Evolutionary conservation across 2,329 filamentous ascomycete species (phyloP).

Genomic region (Ascosphaera pollenicola): DNA sequence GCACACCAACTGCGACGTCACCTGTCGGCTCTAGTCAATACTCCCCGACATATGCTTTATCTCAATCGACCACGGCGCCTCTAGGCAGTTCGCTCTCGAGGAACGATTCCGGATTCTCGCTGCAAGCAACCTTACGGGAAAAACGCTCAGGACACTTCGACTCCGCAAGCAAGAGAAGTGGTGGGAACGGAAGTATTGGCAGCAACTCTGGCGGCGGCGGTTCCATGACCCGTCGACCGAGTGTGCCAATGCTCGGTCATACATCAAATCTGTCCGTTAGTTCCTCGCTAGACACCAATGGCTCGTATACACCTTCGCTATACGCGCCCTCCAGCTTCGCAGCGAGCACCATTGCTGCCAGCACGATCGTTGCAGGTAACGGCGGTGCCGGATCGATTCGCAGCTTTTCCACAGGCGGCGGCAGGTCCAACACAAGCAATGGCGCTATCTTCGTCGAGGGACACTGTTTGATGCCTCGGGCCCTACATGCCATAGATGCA

Average conservation of each 20-base stretch:
- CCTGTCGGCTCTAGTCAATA: neutral
- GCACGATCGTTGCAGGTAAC: constrained; percentile 10
- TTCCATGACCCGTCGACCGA: constrained; percentile 32
- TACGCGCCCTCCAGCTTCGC: constrained; percentile 29
- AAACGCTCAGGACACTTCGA: constrained; percentile 91
- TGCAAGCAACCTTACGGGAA: constrained; percentile 69
- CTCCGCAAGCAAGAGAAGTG: constrained; percentile 19
- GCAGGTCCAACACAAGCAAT: constrained; percentile 5
- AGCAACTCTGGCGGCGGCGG: neutral
- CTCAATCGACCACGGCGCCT: neutral
- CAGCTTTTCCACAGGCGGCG: neutral
- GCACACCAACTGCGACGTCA: neutral
- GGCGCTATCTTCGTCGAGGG: constrained; percentile 23
- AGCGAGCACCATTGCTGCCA: constrained; percentile 27
- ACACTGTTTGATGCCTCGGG: constrained; percentile 18
- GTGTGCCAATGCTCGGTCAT: constrained; percentile 49
- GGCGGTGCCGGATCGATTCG: neutral
- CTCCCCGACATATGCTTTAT: neutral
- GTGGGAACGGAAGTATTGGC: constrained; percentile 1
- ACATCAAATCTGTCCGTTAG: constrained; percentile 24
- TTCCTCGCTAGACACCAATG: neutral
- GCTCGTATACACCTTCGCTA: constrained; percentile 15
- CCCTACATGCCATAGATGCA: constrained; percentile 22
- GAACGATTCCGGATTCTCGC: constrained; percentile 75
- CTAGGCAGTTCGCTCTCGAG: constrained; percentile 41